Base-by-base conservation (phyloP, 495 filamentous ascomycete genomes). In the Neurospora sp. region DNA sequence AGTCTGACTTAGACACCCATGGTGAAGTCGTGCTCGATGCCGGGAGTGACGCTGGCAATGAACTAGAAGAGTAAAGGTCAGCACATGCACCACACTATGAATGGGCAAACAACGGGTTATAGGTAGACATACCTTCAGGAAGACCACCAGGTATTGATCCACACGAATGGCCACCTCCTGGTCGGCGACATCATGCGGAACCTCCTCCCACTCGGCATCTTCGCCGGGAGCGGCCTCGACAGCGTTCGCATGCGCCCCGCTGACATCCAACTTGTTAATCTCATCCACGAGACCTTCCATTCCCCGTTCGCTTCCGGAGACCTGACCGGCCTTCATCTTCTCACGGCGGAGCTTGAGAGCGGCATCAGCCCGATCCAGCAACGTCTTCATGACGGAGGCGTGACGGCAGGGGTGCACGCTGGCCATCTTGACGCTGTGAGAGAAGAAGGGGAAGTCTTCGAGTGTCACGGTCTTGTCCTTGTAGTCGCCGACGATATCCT, bases 381-480 rank as follows among this genome's bases (percentile, higher is more conserved):
- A 90, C 10, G 91, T 92, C 83, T 98, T 99, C 96, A 99, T 99
- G 75, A 98, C 96, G 31, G 91, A 90, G 8, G 95, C 96, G 76
- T 99, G 96, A 75, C 92, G 93, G 85, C 88, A 90, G 6, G 96
- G 96, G 78, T 99, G 96, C 37, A 99, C 92, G 71, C 90, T 94
- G 39, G 96, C 96, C 91, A 97, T 99, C 85, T 97, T 96, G 76
- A 97, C 88, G 72, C 86, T 88, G 76, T 87, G 87, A 69, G 92
- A 91, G 78, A 93, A 94, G 85, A 94, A 96, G 35, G 94, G 94
- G 81, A 99, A 99, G 80, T 97, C 93, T 81, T 99, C 96, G 48
- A 98, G 89, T 18, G 96, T 99, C 73, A 99, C 96, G 9, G 96
- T 99, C 85, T 99, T 99, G 83, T 98, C 95, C 79, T 97, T 97